Base-by-base conservation (phyloP, 2,329 filamentous ascomycete genomes). In the Chaetothyriales sp. region DNA sequence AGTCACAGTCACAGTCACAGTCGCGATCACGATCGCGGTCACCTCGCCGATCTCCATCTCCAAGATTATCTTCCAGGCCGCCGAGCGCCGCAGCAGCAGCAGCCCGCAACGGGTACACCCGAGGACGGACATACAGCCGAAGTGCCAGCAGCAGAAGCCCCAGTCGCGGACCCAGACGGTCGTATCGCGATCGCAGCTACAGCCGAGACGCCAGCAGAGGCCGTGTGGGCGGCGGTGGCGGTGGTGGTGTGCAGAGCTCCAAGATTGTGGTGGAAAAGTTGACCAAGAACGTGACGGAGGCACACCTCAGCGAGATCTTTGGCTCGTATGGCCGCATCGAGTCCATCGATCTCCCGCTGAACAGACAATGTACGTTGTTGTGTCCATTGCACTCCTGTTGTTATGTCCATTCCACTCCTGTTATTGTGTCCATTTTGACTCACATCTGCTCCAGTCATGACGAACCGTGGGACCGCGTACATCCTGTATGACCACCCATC, bases 251-350 rank as follows among this genome's bases (percentile, higher is more conserved):
- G 19, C 59, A 60, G 51, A 70, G 68, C 52, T 67, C 67, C 9
- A 61, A 95, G 86, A 89, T 98, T 64, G 87, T 98, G 18, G 84
- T 98, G 46, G 92, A 98, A 68, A 89, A 93, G 56, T 75, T 98
- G 62, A 94, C 90, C 3, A 95, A 93, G 67, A 96, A 95, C 62
- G 83, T 98, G 60, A 93, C 86, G 52, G 86, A 90, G 65, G 78
- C 78, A 18, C 92, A 98, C 62, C 72, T 98, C 5, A 78, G 80
- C 58, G 92, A 98, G 65, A 95, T 98, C 53, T 98, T 98, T 64
- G 84, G 86, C 47, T 76, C 79, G 39, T 98, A 92, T 64, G 92
- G 92, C 48, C 75, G 77, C 18, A 93, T 98, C 59, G 78, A 83
- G 60, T 86, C 92, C 59, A 73, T 98, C 19, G 87, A 95, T 62